Percentiles rank a stretch among this genome's conserved stretches.
Evolutionary conservation across 176 grass and related monocot species (phyloP).

Genomic region (Tillandsia fasciculata): DNA sequence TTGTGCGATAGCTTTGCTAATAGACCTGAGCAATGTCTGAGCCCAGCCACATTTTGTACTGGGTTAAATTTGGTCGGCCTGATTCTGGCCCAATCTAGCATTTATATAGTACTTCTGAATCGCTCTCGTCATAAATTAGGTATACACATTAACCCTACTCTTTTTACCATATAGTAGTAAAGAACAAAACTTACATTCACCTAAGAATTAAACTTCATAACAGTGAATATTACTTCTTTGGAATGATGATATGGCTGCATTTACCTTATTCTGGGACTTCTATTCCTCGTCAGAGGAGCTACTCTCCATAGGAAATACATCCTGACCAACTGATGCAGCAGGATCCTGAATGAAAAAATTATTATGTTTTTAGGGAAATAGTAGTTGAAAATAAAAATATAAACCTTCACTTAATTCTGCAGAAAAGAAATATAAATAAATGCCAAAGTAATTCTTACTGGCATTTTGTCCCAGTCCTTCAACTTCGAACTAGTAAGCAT

Average conservation of each 20-base stretch:
- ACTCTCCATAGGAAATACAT: background rate
- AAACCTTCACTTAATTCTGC: background rate
- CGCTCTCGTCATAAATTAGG: no score
- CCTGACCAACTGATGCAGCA: background rate
- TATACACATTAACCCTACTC: no score
- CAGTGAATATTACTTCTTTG: background rate
- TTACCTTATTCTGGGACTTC: background rate
- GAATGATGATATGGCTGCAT: background rate
- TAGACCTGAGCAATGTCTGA: no score
- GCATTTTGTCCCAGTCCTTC: conserved; percentile 28
- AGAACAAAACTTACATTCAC: no score
- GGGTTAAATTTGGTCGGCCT: no score
- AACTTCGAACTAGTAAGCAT: conserved; percentile 25
- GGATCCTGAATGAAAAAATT: conserved; percentile 7
- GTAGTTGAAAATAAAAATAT: background rate
- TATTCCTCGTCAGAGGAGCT: conserved; percentile 22
- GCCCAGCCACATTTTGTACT: no score
- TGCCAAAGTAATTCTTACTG: background rate
- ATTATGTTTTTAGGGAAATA: background rate
- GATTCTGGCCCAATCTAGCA: no score
- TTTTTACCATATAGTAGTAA: no score
- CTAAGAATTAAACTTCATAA: no score
- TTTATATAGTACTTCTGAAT: no score
- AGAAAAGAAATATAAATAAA: background rate
- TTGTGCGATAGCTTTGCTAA: no score